Evolutionary conservation across 2,329 filamentous ascomycete species (phyloP), one percentile per base, ranked within the genome.

Genomic region (Fusarium subglutinans): DNA sequence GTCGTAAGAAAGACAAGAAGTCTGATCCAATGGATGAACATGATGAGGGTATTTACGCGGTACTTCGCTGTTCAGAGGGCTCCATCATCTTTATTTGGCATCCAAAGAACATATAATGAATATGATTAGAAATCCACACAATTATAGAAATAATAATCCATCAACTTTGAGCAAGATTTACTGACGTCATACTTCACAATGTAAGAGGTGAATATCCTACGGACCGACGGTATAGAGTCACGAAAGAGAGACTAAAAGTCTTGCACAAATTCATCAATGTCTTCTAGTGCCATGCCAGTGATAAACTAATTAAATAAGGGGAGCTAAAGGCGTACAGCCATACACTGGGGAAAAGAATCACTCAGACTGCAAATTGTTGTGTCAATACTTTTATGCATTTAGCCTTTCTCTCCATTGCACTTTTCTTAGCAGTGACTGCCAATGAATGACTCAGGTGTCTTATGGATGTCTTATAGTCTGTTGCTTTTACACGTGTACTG

Each of bases 71-170:
- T 37, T 3, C 12, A 26, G 6, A 17, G 6, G 17, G 8, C 12
- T 20, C 1, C 9, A 15, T 26, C 3, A 15, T 3, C 6, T 15
- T 15, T 20, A 53, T 12, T 20, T 4, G 8, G 6, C 5, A 3
- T 18, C 3, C 3, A 18, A 37, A 0, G 0, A 37, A 37, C 13
- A 17, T 10, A 10, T 13, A 3, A 28, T 26, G 17, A 1, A 38
- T 26, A 3, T 3, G 13, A 38, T 54, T 17, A 26, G 18, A 37
- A 28, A 22, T 38, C 18, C 9, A 0, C 12, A 22, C 0, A 5
- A 7, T 22, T 6, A 3, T 2, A 2, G 17, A 20, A 57, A 37
- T 45, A 17, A 5, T 57, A 13, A 45, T 37, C 10, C 14, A 15
- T 5, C 30, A 4, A 2, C 3, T 8, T 12, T 26, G 40, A 47